Evolutionary conservation across 371 early-diverging fungal genomes (phyloP).

Genomic region (Zopfochytrium polystomum): DNA sequence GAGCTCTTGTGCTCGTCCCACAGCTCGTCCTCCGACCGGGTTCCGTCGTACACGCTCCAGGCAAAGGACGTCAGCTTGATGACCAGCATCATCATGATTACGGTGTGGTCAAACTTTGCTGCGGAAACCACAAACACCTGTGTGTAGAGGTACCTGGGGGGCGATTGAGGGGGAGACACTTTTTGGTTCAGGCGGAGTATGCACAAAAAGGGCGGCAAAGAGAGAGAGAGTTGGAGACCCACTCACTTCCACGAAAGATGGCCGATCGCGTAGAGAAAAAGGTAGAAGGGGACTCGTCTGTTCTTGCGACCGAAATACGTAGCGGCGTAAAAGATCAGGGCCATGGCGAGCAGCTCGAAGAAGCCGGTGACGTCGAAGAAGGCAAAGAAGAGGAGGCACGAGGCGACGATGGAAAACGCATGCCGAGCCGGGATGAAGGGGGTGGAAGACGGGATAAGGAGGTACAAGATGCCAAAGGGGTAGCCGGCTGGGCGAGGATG

Average conservation of each 20-base stretch:
- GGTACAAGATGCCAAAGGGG: slow-evolving; percentile 52
- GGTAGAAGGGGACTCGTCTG: slow-evolving; percentile 57
- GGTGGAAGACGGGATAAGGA: slow-evolving; percentile 22
- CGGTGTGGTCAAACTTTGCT: slow-evolving; percentile 75
- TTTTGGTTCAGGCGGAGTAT: too few species aligned
- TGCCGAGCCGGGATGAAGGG: slow-evolving; percentile 58
- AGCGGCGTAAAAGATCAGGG: slow-evolving; percentile 58
- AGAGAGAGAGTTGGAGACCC: not conserved
- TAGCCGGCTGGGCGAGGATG: slow-evolving; percentile 52
- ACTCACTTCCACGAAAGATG: slow-evolving; percentile 68
- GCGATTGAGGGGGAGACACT: too few species aligned
- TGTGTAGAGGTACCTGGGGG: slow-evolving; percentile 62
- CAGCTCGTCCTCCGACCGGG: slow-evolving; percentile 36
- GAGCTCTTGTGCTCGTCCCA: slow-evolving; percentile 63
- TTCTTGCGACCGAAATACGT: slow-evolving; percentile 45
- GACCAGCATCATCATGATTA: slow-evolving; percentile 85
- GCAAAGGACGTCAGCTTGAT: slow-evolving; percentile 87
- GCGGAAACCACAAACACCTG: slow-evolving; percentile 54
- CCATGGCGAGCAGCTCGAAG: slow-evolving; percentile 58
- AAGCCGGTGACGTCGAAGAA: slow-evolving; percentile 65
- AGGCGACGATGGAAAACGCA: slow-evolving; percentile 63
- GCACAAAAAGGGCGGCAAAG: not conserved
- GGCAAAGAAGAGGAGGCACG: slow-evolving; percentile 57
- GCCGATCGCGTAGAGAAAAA: slow-evolving; percentile 68
- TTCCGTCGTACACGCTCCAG: slow-evolving; percentile 76